Conservation (phyloP, 2,329 filamentous ascomycete species). For the Colletotrichum sp. region DNA sequence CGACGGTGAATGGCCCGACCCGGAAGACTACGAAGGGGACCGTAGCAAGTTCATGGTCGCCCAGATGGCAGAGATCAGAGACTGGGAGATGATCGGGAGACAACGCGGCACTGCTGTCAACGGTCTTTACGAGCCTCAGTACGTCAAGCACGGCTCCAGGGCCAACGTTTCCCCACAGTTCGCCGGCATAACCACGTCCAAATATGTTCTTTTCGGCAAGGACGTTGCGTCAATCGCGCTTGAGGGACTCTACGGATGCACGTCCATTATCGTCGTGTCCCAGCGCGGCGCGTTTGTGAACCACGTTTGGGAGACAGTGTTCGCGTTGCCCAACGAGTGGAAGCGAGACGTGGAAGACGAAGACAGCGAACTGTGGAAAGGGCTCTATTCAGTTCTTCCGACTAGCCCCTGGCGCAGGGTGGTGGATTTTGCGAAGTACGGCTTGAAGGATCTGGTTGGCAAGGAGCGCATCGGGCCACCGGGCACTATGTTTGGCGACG, state of each 20-base stretch:
- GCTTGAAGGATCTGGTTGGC: not conserved
- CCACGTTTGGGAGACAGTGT: not conserved
- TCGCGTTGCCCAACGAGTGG: not conserved
- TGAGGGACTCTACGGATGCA: not conserved
- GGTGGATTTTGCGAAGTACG: not conserved
- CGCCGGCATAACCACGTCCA: not conserved
- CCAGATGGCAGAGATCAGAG: not conserved
- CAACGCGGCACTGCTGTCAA: not conserved
- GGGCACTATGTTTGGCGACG: not conserved
- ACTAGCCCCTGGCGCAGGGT: not conserved
- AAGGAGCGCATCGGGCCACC: not conserved
- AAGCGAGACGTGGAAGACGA: not conserved
- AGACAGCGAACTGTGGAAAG: accelerated
- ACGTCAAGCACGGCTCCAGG: accelerated
- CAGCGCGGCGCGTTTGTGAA: not conserved
- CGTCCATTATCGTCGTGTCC: not conserved
- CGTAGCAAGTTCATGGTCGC: not conserved
- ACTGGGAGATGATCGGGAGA: not conserved
- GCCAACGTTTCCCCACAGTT: accelerated
- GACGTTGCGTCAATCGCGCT: not conserved
- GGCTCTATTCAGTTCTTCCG: accelerated
- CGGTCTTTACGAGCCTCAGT: not conserved
- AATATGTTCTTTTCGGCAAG: not conserved
- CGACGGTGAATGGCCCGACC: not conserved
- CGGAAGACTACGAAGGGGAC: not conserved